Evolutionary conservation across 805 yeast species (phyloP).

Genomic region (Komagataella ulmi): DNA sequence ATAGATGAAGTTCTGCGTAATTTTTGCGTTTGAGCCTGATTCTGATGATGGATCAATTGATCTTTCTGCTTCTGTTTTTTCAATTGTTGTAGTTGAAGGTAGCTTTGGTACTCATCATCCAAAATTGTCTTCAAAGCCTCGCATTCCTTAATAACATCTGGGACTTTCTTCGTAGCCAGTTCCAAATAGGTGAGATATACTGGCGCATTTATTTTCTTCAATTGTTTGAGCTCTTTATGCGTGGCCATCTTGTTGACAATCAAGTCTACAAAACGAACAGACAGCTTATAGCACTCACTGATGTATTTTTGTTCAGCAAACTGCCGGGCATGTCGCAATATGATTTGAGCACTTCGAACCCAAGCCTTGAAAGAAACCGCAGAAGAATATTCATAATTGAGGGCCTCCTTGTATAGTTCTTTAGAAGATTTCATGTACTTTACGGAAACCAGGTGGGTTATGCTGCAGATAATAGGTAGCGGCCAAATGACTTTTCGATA

Average conservation of each 20-base stretch:
- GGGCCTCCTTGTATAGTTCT: conserved; percentile 32
- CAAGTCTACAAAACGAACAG: conserved; percentile 46
- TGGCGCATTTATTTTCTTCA: conserved; percentile 11
- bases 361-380: conserved; percentile 38
- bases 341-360: conserved; percentile 37
- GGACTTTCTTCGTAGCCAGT: conserved; percentile 9
- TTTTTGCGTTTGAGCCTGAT: background rate
- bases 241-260: conserved; percentile 29
- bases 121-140: conserved; percentile 13
- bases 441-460: background rate
- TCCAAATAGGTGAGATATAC: conserved; percentile 12
- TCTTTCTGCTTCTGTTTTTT: conserved; percentile 5
- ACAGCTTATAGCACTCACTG: conserved; percentile 40
- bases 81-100: conserved; percentile 1
- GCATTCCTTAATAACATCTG: conserved; percentile 16
- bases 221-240: conserved; percentile 28
- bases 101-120: conserved; percentile 11
- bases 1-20: background rate
- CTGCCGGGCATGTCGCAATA: conserved; percentile 31
- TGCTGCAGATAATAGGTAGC: background rate
- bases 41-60: conserved; percentile 5
- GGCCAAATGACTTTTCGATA: background rate
- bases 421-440: conserved; percentile 9
- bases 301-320: conserved; percentile 27
- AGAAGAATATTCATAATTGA: conserved; percentile 37